Base-by-base conservation (phyloP, 176 grass and related monocot genomes). In the Dactylis glomerata region DNA sequence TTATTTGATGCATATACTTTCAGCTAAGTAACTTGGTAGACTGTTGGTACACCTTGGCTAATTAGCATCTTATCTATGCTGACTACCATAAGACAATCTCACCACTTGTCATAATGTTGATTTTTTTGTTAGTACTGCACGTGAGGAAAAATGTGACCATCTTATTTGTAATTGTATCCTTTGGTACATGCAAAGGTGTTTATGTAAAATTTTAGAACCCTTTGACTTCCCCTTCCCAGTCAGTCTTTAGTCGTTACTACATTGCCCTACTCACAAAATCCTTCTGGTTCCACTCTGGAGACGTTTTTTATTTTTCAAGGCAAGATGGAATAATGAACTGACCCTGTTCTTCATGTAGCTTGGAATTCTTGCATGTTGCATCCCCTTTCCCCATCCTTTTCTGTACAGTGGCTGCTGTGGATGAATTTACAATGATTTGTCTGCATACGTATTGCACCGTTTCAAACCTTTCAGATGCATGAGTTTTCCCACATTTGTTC, bases 361-460 rank as follows among this genome's bases (percentile, higher is more conserved):
- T 73, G 36, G n/a, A 73, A 79, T 84, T 76, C 11, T 63, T 69
- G 5, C 11, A 71, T 72, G 22, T 27, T 73, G 24, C 24, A 6
- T 42, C 55, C 23, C 38, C 26, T 36, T 6, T 38, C 46, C 33
- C 32, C 44, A 62, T 76, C 85, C 20, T 33, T 52, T 24, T 34
- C 19, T 80, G 65, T 72, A 46, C 51, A 45, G 69, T 68, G 14
- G 15, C 22, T 76, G 57, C 10, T 42, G 11, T 78, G 73, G 32
- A 82, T 82, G 47, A 68, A 67, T 82, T 75, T 50, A 83, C 40
- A 70, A 23, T 34, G 22, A 87, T 75, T 76, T 81, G 6, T 52
- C 1, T 61, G 24, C 57, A 22, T 41, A 40, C 26, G 66, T 6
- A 42, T 45, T 83, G 23, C 14, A 0, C 24, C n/a, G n/a, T 70